Percentiles rank a stretch among this genome's conserved stretches.
Evolutionary conservation across 345 rosid species (phyloP).

Genomic region (Trapa bicornis): DNA sequence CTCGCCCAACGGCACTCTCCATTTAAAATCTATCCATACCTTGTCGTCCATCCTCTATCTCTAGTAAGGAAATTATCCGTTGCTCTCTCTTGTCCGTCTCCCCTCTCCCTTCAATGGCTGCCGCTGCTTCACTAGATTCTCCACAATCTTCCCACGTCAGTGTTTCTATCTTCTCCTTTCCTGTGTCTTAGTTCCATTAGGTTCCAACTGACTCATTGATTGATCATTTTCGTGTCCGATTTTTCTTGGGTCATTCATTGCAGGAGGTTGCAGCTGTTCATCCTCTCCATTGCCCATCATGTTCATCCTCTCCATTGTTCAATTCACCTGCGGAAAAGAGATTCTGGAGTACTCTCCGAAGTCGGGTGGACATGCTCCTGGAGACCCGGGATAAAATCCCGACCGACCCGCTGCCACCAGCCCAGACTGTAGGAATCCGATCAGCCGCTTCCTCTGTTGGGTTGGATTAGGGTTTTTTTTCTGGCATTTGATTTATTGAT

Average conservation of each 20-base stretch:
- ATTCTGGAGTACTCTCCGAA: conserved; percentile 40
- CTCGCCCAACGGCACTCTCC: conserved; percentile 4
- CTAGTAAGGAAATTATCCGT: conserved; percentile 42
- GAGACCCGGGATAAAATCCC: conserved; percentile 15
- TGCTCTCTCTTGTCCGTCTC: conserved; percentile 10
- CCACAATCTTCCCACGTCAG: conserved; percentile 28
- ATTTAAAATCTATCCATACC: conserved; percentile 24
- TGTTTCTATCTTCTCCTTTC: neutral
- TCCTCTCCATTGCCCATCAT: too few relatives aligned
- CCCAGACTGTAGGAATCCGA: conserved; percentile 10
- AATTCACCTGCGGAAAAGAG: conserved; percentile 39
- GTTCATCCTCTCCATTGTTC: conserved; percentile 12
- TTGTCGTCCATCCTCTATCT: neutral
- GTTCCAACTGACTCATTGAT: neutral
- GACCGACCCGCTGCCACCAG: neutral
- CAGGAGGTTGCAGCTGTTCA: conserved; percentile 12
- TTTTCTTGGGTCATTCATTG: neutral
- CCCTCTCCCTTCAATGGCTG: conserved; percentile 3
- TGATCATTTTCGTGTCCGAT: neutral
- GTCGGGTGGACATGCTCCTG: conserved; percentile 28
- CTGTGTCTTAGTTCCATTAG: neutral
- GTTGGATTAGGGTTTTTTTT: neutral
- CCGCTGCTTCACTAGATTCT: conserved; percentile 47
- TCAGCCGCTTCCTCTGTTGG: neutral
- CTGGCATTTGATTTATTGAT: neutral